These are phyloP conservation scores for Mentha longifolia DNA, from an alignment of 257 asterid species.

Conservation along the genomic window DNA sequence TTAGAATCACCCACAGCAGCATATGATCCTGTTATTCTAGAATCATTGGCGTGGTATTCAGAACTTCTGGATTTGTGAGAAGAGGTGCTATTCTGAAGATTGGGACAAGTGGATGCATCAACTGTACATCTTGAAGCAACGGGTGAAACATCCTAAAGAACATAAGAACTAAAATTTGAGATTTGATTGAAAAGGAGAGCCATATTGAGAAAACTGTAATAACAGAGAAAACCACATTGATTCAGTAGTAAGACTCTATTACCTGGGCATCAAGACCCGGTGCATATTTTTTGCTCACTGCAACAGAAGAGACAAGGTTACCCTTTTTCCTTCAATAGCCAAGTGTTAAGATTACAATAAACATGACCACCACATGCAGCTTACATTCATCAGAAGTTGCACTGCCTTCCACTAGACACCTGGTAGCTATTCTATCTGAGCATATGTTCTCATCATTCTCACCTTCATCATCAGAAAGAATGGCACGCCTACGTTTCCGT, in stretches of 20 bases:
- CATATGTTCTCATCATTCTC: slow-evolving; percentile 49
- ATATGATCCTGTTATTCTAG: slow-evolving; percentile 45
- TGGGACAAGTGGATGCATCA: slow-evolving; percentile 45
- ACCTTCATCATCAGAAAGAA: slow-evolving; percentile 84
- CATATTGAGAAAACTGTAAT: slow-evolving; percentile 28
- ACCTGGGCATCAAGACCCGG: slow-evolving; percentile 59
- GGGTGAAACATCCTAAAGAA: slow-evolving; percentile 65
- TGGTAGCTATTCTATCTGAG: slow-evolving; percentile 41
- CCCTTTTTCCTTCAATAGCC: slow-evolving; percentile 29
- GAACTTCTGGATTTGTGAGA: slow-evolving; percentile 56
- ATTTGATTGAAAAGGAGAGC: slow-evolving; percentile 16
- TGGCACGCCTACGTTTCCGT: slow-evolving; percentile 76
- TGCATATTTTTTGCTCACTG: slow-evolving; percentile 54
- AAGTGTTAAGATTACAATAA: slow-evolving; percentile 29
- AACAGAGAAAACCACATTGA: slow-evolving; percentile 23
- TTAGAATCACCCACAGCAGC: slow-evolving; percentile 43
- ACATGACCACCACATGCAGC: slow-evolving; percentile 32
- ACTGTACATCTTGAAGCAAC: slow-evolving; percentile 58
- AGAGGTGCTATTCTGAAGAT: slow-evolving; percentile 54
- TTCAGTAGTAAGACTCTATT: slow-evolving; percentile 31
- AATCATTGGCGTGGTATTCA: slow-evolving; percentile 37
- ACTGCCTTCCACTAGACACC: slow-evolving; percentile 58
- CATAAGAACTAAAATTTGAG: slow-evolving; percentile 25
- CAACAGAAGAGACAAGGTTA: slow-evolving; percentile 44
- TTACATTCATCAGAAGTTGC: slow-evolving; percentile 79